Evolutionary conservation across 176 grass and related monocot genomes (phyloP).

Genomic region (Avena sativa): DNA sequence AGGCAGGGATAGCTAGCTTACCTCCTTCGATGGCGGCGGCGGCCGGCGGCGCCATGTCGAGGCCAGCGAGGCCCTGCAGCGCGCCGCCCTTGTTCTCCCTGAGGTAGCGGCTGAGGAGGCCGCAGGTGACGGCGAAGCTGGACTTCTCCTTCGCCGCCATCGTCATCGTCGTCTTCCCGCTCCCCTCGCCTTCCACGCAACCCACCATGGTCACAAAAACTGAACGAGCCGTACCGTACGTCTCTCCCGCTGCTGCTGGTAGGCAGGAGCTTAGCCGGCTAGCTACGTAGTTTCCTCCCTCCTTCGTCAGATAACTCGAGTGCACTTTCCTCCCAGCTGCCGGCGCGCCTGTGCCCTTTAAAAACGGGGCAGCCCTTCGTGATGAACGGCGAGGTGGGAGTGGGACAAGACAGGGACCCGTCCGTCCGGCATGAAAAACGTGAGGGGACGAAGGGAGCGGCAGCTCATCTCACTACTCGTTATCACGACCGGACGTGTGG

Average conservation of each 20-base stretch:
- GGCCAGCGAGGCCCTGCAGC: constrained; percentile 40
- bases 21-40: not conserved
- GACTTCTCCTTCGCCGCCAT: constrained; percentile 23
- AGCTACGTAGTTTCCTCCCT: constrained; percentile 1
- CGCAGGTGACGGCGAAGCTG: constrained; percentile 66
- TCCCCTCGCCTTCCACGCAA: constrained; percentile 13
- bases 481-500: constrained; percentile 7
- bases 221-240: not conserved
- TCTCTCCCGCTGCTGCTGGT: not conserved
- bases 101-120: constrained; percentile 66
- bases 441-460: not conserved
- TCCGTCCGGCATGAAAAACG: constrained; percentile 43
- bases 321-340: not conserved
- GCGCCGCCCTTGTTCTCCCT: constrained; percentile 54
- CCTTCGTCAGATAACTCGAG: not conserved
- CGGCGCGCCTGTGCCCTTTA: constrained; percentile 14
- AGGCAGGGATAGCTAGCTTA: not conserved
- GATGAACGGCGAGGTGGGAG: constrained; percentile 40
- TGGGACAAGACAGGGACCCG: not conserved
- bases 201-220: not conserved
- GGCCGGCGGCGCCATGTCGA: constrained; percentile 33
- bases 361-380: constrained; percentile 24
- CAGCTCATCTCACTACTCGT: not conserved
- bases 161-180: not conserved
- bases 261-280: not conserved